These are phyloP conservation scores for Phytopythium kandeliae DNA, from an alignment of 352 stramenopile genomes.

Conservation along the genomic window DNA sequence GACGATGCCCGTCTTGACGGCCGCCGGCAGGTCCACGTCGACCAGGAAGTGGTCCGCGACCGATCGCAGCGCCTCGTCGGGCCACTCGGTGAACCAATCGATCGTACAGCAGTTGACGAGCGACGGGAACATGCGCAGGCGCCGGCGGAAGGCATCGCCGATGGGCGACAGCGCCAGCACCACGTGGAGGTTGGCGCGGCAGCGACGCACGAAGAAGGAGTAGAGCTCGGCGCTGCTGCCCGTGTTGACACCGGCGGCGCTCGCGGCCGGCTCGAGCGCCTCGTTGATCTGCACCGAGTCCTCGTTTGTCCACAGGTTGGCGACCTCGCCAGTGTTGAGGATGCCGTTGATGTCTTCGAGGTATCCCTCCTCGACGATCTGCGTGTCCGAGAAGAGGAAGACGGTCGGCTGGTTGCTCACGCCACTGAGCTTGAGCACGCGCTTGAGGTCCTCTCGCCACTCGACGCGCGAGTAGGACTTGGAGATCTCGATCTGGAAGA, in stretches of 20 bases:
- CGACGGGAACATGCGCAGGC: slow-evolving; percentile 94
- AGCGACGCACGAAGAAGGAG: slow-evolving; percentile 90
- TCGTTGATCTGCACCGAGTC: slow-evolving; percentile 85
- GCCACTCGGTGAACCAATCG: slow-evolving; percentile 96
- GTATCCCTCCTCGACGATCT: slow-evolving; percentile 92
- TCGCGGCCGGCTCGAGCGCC: slow-evolving; percentile 56
- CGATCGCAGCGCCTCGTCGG: slow-evolving; percentile 89
- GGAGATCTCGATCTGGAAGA: slow-evolving; percentile 96
- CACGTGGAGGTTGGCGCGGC: slow-evolving; percentile 92
- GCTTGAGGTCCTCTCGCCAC: slow-evolving; percentile 93
- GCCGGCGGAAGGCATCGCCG: slow-evolving; percentile 89
- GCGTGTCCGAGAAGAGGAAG: slow-evolving; percentile 92
- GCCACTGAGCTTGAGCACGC: slow-evolving; percentile 71
- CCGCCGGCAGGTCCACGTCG: slow-evolving; percentile 75
- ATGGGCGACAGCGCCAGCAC: slow-evolving; percentile 93
- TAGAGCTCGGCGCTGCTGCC: slow-evolving; percentile 76
- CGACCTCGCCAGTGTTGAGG: slow-evolving; percentile 91
- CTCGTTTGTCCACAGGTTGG: slow-evolving; percentile 89
- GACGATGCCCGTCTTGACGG: slow-evolving; percentile 85
- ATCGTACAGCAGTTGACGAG: slow-evolving; percentile 97
- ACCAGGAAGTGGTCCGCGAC: slow-evolving; percentile 92
- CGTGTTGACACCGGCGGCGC: slow-evolving; percentile 57
- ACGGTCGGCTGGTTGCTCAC: slow-evolving; percentile 86
- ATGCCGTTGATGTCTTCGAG: slow-evolving; percentile 93
- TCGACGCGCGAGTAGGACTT: slow-evolving; percentile 91